Evolutionary conservation across 179 eudicot genomes (phyloP), one percentile per base, ranked within the genome.

Genomic region (Corrigiola litoralis): DNA sequence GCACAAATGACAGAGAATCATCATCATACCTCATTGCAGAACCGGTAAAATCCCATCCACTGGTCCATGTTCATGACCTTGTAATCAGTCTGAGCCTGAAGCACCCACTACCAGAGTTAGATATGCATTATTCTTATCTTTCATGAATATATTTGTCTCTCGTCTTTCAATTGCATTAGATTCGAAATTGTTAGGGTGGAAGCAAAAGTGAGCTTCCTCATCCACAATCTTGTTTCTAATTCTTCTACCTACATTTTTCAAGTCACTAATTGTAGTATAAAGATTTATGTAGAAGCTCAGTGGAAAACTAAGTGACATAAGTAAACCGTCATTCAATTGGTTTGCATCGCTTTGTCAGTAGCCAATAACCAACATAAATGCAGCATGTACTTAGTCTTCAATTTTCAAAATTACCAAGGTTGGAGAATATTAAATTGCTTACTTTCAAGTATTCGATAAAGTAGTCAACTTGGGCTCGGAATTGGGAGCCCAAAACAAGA

Each of bases 51-150:
- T 58, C 97, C 94, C 84, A 83, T 85, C 97, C 97, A 94, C 49
- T 94, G 99, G 75, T 94, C 99, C 91, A 83, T 77, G 84, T 84
- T 94, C 56, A 94, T 81, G 75, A 90, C 97, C 78, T 94, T 90
- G 86, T 87, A 94, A 67, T 90, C 97, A 63, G 56, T 75, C 70
- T 94, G 99, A 31, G 65, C 72, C 99, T 94, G 89, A 67, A 64
- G 18, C 37, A 41, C 54, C 47, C 29, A 33, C 18, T 37, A 48
- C 46, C 29, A 42, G 24, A 20, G 29, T 31, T 20, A 60, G 23
- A 20, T 2, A 20, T 20, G 28, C 17, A 60, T 16, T 45, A 3
- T 13, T n/a, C n/a, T 8, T 3, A 23, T 41, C 17, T 13, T 59
- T 58, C 9, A 5, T 11, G 1, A 32, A 6, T 40, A 5, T 24